Evolutionary conservation across 2,329 filamentous ascomycete species (phyloP).

Genomic region (Fusarium falciforme): DNA sequence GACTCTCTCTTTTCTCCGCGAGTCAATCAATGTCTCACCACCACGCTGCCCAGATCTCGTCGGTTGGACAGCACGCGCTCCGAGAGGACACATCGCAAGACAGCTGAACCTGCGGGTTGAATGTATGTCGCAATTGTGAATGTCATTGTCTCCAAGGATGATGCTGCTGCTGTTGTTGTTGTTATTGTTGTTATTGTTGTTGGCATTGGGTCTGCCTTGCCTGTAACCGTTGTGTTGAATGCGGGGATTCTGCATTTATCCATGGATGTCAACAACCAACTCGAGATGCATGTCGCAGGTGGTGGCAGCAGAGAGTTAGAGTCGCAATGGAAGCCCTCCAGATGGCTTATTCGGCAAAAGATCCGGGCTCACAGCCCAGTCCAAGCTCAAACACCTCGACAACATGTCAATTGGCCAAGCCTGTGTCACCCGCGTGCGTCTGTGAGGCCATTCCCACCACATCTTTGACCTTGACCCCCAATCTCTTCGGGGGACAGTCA

Average conservation of each 20-base stretch:
- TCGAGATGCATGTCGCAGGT: constrained; percentile 13
- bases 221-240: neutral
- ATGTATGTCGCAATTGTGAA: neutral
- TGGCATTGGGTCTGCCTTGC: neutral
- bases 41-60: constrained; percentile 15
- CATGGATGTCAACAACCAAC: neutral
- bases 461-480: constrained; percentile 2
- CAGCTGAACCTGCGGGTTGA: neutral
- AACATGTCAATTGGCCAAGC: neutral
- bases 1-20: constrained; percentile 1
- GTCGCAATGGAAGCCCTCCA: neutral
- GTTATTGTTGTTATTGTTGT: neutral
- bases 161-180: constrained; percentile 9
- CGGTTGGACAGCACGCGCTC: neutral
- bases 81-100: neutral
- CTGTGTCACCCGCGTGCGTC: neutral
- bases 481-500: constrained; percentile 1
- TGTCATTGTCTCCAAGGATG: constrained; percentile 15
- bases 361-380: neutral
- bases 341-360: constrained; percentile 4
- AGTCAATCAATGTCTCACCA: constrained; percentile 11
- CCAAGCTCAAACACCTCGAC: neutral
- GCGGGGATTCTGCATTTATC: constrained; percentile 1
- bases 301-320: neutral
- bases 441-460: constrained; percentile 30